Evolutionary conservation across 1,284 basidiomycete genomes (phyloP).

Genomic region (Sporisorium graminicola): DNA sequence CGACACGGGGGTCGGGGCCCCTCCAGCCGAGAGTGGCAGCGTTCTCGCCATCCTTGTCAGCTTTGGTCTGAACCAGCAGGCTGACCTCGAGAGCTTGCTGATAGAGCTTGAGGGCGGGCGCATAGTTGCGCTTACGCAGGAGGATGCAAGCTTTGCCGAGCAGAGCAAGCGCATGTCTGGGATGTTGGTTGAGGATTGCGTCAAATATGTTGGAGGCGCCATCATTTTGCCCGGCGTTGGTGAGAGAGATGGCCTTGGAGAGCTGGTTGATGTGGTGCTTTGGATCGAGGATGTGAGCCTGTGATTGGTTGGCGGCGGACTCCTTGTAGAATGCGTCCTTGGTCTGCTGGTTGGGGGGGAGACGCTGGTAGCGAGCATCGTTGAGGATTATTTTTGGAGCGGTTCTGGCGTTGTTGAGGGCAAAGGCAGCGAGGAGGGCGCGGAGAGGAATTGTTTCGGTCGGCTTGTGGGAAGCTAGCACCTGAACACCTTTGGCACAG

Average conservation of each 20-base stretch:
- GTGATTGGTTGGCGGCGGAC: conserved; percentile 29
- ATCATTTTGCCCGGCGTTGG: conserved; percentile 55
- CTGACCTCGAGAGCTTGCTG: conserved; percentile 62
- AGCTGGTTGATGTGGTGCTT: conserved; percentile 56
- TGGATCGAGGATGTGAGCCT: conserved; percentile 47
- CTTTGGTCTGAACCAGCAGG: conserved; percentile 49
- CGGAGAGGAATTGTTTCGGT: conserved; percentile 52
- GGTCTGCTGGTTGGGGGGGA: conserved; percentile 28
- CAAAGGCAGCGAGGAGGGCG: conserved; percentile 56
- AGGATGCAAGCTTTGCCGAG: conserved; percentile 65
- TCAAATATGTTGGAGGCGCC: conserved; percentile 52
- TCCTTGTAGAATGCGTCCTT: conserved; percentile 56
- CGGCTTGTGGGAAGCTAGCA: conserved; percentile 52
- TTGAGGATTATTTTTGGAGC: conserved; percentile 63
- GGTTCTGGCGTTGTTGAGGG: conserved; percentile 47
- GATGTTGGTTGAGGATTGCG: conserved; percentile 49
- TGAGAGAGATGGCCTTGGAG: conserved; percentile 47
- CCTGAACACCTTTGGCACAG: conserved; percentile 48
- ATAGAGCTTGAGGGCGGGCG: conserved; percentile 61
- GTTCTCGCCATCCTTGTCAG: conserved; percentile 38
- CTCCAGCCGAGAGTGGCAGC: conserved; percentile 44
- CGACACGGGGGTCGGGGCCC: conserved; percentile 67
- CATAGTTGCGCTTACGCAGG: conserved; percentile 59
- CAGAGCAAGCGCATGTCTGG: conserved; percentile 58
- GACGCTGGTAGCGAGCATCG: conserved; percentile 61